These are phyloP conservation scores for Yamadazyma mexicana DNA, from an alignment of 1,139 yeast genomes.

Conservation along the genomic window DNA sequence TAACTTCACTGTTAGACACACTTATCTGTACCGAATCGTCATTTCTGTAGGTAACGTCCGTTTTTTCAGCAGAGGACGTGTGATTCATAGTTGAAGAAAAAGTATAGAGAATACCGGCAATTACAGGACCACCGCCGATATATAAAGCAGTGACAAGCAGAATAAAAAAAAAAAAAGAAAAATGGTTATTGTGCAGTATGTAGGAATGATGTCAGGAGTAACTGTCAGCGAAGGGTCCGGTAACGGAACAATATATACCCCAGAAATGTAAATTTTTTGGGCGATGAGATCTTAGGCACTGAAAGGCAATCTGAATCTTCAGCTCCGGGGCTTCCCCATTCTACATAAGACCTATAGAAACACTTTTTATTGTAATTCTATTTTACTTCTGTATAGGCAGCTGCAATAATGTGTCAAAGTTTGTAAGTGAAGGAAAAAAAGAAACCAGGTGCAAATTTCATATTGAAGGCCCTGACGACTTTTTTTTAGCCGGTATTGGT, in stretches of 20 bases:
- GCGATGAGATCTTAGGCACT: no score
- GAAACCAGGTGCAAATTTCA: background rate
- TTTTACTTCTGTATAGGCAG: no score
- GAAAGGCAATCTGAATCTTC: no score
- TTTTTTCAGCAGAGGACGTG: conserved; percentile 9
- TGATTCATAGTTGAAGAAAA: conserved; percentile 3
- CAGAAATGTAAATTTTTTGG: background rate
- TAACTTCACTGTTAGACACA: conserved; percentile 3
- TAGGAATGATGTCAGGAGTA: conserved; percentile 1
- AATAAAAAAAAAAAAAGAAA: background rate
- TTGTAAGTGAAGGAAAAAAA: no score
- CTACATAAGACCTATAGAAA: no score
- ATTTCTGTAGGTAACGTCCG: conserved; percentile 6
- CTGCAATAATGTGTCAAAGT: no score
- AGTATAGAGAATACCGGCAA: background rate
- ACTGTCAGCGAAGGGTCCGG: conserved; percentile 4
- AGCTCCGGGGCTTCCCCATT: no score
- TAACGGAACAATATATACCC: conserved; percentile 1
- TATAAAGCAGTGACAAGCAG: background rate
- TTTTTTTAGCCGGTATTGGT: no score
- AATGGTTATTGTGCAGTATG: background rate
- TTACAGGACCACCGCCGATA: background rate
- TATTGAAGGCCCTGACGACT: background rate
- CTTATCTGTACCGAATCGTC: conserved; percentile 12
- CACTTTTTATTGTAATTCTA: no score